Base-by-base conservation (phyloP, 371 early-diverging fungal genomes). In the Funneliformis caledonium region DNA sequence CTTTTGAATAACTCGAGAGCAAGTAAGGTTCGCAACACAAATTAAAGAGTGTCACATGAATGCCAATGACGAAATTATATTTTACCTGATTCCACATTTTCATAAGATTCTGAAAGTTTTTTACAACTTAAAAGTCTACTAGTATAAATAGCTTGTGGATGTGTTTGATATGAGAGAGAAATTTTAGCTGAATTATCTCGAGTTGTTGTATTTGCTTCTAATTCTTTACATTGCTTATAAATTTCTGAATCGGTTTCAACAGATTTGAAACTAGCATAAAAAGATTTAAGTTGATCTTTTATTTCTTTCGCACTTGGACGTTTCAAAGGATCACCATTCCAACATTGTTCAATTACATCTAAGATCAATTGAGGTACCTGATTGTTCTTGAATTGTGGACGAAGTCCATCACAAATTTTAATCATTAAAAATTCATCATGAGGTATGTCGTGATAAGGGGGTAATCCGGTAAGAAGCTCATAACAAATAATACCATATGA, bases 141-240 rank as follows among this genome's bases (percentile, higher is more conserved):
- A n/a, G 62, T 62, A 31, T 62, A 62, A 11, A 62, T 19, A 31
- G 62, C 62, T 62, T 62, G 62, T n/a, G 62, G 62, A 26, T 62
- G 62, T 9, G 62, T 62, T 62, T 62, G 7, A 62, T 62, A 62
- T 9, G 22, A 9, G 26, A 26, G 26, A 26, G 26, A 26, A 22
- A 62, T 6, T 26, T 62, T 62, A 26, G 26, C 26, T 6, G 22
- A 22, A 22, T 8, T 26, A 22, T 26, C n/a, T 62, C 9, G 31
- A 62, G 5, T 3, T 26, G 1, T 9, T 22, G 26, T 26, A 26
- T n/a, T 26, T 62, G 9, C 9, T 16, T 62, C 19, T 26, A 62
- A 9, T 62, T 62, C 26, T 3, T 62, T 10, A 62, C 31, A 62
- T 26, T 62, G 62, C n/a, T 31, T n/a, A 26, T 2, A 62, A 26